phyloP scores from a whole-genome alignment of 306 rosid species.

The Hippophae gyantsensis region DNA sequence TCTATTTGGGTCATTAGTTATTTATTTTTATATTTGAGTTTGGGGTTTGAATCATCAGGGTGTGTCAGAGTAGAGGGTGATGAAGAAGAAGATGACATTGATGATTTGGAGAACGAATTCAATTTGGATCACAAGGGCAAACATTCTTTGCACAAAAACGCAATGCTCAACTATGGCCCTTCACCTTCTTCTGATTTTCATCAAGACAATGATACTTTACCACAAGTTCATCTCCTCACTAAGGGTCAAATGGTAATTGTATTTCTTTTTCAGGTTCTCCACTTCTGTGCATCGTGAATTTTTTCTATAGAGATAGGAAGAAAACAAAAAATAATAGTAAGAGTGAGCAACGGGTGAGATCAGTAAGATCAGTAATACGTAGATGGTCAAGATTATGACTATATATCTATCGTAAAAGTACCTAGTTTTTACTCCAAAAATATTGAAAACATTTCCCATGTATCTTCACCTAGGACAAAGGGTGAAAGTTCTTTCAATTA shows the following conservation, averaged over 20 bases:
- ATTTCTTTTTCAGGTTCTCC: background rate
- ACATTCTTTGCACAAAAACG: conserved; percentile 16
- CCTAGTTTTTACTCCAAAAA: too few relatives aligned
- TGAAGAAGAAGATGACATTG: conserved; percentile 64
- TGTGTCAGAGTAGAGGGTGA: conserved; percentile 65
- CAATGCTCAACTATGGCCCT: conserved; percentile 26
- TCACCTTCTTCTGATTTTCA: conserved; percentile 16
- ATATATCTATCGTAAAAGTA: too few relatives aligned
- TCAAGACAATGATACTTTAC: conserved; percentile 10
- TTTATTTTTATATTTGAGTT: background rate
- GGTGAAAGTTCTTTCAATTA: too few relatives aligned
- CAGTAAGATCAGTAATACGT: too few relatives aligned
- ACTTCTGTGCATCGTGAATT: background rate
- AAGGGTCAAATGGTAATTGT: conserved; percentile 23
- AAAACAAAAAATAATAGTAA: too few relatives aligned
- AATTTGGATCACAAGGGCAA: conserved; percentile 20
- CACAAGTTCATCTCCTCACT: conserved; percentile 28
- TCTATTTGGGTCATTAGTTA: background rate
- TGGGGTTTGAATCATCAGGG: conserved; percentile 23
- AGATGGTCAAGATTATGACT: too few relatives aligned
- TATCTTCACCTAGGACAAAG: too few relatives aligned
- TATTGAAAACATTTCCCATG: too few relatives aligned
- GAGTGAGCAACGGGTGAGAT: too few relatives aligned
- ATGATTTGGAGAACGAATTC: conserved; percentile 62
- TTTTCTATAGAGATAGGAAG: too few relatives aligned